phyloP scores from a whole-genome alignment of 176 grass and related monocot species.

The Triticum monococcum region DNA sequence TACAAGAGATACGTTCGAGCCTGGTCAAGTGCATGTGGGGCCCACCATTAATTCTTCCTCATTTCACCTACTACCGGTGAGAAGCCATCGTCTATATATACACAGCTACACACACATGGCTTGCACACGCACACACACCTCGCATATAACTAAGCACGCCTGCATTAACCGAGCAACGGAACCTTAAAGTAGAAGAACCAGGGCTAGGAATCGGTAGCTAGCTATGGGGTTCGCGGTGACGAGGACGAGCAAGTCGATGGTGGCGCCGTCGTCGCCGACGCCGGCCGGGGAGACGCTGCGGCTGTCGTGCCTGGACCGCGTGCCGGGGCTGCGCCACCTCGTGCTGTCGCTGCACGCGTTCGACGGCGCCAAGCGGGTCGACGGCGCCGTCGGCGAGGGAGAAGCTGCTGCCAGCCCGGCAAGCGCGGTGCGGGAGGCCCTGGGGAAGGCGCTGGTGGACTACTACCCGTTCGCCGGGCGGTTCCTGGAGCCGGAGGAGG shows the following conservation, averaged over 20 bases:
- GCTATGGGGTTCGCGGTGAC: conserved; percentile 49
- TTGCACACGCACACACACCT: neutral
- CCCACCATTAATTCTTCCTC: neutral
- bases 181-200: neutral
- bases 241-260: conserved; percentile 43
- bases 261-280: conserved; percentile 47
- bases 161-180: neutral
- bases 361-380: neutral
- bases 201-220: neutral
- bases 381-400: neutral
- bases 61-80: neutral
- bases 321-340: conserved; percentile 70
- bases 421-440: conserved; percentile 42
- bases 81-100: neutral
- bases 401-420: neutral
- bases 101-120: neutral
- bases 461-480: conserved; percentile 77
- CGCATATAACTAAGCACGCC: neutral
- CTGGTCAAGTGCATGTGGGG: neutral
- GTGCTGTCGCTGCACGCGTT: conserved; percentile 75
- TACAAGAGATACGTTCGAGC: neutral
- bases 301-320: conserved; percentile 75
- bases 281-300: conserved; percentile 51
- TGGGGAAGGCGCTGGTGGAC: conserved; percentile 62
- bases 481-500: conserved; percentile 43